Base-by-base conservation (phyloP, 441 rosid species). In the Populus hybrid region DNA sequence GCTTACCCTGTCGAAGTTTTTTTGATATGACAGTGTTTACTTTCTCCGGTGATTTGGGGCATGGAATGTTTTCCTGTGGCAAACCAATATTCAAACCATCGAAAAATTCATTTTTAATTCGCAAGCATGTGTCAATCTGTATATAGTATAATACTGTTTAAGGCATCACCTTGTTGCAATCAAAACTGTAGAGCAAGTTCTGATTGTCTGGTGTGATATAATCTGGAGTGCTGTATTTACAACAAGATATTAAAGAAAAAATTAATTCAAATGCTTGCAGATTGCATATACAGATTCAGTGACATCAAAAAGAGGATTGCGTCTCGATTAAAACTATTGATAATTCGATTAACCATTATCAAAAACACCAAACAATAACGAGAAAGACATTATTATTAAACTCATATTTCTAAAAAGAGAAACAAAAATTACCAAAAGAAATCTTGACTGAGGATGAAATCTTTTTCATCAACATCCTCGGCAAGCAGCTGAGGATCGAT, bases 21-120 rank as follows among this genome's bases (percentile, higher is more conserved):
- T 88, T 92, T 83, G 86, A 80, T 78, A 87, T 88, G 68, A 80
- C 72, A 26, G 93, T 90, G 82, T 82, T 90, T 59, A 85, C 38
- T 72, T 94, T 94, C 80, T 90, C 97, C 4, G 97, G 97, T n/a
- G 98, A 91, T 64, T 87, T 87, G 8, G 99, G 99, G 88, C 97
- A 95, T 74, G 87, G 85, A 40, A 87, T 69, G 29, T 90, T 87
- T 81, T 91, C 97, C 99, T 95, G 81, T 50, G 31, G 65, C 38
- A 63, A 73, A 10, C 23, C 10, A 33, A 77, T 10, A 40, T 10
- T 21, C 7, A 68, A 36, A 14, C 4, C 14, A 20, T 1, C 66
- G 4, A 65, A 21, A 69, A 21, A 23, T 21, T n/a, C 20, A 33
- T 20, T 36, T 40, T 53, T 29, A 74, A 66, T 6, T 63, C 23